These are phyloP conservation scores for Onygenales sp. DNA, from an alignment of 2,329 filamentous ascomycete species.

Conservation along the genomic window DNA sequence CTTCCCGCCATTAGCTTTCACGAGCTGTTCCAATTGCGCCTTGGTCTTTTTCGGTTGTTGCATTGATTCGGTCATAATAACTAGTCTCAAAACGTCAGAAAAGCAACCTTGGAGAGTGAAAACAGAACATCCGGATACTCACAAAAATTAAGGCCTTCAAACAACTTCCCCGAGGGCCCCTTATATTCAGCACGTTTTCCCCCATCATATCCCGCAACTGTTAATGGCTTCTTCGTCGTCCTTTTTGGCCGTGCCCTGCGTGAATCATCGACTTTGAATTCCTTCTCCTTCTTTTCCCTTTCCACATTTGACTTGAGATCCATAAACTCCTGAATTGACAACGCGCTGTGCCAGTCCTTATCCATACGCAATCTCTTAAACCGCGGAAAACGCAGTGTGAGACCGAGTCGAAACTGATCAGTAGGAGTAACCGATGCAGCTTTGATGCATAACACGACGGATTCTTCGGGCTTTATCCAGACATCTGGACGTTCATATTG, in stretches of 20 bases:
- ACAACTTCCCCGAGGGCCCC: conserved; percentile 54
- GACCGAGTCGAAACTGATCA: conserved; percentile 64
- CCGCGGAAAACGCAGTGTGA: conserved; percentile 82
- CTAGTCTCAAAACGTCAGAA: conserved; percentile 18
- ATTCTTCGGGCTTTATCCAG: conserved; percentile 87
- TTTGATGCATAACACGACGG: conserved; percentile 79
- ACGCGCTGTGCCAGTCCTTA: conserved; percentile 69
- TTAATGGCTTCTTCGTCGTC: conserved; percentile 54
- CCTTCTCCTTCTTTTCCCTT: conserved; percentile 59
- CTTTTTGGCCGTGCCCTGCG: conserved; percentile 55
- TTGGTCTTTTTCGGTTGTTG: conserved; percentile 64
- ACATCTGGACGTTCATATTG: conserved; percentile 76
- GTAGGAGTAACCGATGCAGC: conserved; percentile 68
- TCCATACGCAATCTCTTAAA: conserved; percentile 77
- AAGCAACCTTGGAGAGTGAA: conserved; percentile 1
- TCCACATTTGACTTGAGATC: conserved; percentile 61
- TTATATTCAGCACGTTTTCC: conserved; percentile 43
- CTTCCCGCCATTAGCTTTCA: conserved; percentile 74
- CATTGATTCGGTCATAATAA: conserved; percentile 52
- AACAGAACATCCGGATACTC: conserved; percentile 10
- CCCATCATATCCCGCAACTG: conserved; percentile 62
- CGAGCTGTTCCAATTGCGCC: conserved; percentile 64
- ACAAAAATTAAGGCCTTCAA: conserved; percentile 70
- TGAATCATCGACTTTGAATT: conserved; percentile 61
- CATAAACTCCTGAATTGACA: conserved; percentile 69